A percentile compares a stretch with the other conserved stretches of the same genome.
phyloP scores from a whole-genome alignment of 2,329 filamentous ascomycete species.

The Monilinia aucupariae region DNA sequence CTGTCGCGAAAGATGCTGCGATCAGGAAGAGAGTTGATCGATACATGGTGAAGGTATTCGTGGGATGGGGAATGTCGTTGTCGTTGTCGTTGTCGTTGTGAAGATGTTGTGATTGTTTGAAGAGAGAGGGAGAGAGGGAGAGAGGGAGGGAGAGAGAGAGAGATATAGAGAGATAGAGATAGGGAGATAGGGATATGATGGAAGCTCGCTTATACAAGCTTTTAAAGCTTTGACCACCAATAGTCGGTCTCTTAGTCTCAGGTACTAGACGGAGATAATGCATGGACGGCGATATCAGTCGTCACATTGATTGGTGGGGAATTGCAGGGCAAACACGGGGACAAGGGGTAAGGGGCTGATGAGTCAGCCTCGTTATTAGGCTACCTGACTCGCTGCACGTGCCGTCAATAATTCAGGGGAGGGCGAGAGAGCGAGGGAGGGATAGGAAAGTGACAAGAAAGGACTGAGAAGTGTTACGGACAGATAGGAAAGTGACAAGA shows the following conservation, averaged over 20 bases:
- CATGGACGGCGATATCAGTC: slow-evolving; percentile 7
- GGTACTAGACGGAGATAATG: background rate
- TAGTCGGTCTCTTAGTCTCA: background rate
- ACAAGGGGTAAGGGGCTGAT: background rate
- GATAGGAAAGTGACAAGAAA: no score
- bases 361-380: background rate
- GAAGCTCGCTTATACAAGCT: slow-evolving; percentile 4
- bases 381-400: background rate
- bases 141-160: slow-evolving; percentile 8
- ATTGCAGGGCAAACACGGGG: background rate
- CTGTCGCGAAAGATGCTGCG: slow-evolving; percentile 19
- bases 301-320: background rate
- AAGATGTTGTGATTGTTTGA: slow-evolving; percentile 1
- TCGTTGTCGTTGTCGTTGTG: background rate
- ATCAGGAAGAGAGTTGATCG: slow-evolving; percentile 9
- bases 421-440: no score
- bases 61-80: background rate
- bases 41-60: slow-evolving; percentile 10
- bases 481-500: no score
- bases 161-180: background rate
- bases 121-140: background rate
- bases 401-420: background rate
- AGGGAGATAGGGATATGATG: slow-evolving; percentile 7
- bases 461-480: no score
- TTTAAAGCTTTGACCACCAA: background rate